Base-by-base conservation (phyloP, 2,329 filamentous ascomycete genomes). In the Aspergillus novoparasiticus region DNA sequence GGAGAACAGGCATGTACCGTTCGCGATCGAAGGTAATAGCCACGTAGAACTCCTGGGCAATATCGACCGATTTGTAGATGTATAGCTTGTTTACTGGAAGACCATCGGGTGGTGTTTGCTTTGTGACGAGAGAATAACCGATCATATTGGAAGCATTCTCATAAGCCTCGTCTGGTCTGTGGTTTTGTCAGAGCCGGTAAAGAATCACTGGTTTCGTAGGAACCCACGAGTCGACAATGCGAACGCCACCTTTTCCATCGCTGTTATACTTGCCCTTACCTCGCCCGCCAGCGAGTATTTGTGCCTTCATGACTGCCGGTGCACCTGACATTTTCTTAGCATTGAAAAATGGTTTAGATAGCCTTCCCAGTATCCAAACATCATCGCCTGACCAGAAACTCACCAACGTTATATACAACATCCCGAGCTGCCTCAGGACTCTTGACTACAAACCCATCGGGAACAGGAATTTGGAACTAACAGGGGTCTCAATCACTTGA, bases 1-100 rank as follows among this genome's bases (percentile, higher is more conserved):
- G 65, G 4, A 84, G 67, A 0, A 73, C 68, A 0, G 82, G 82
- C 14, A 68, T 70, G 57, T 70, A 77, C 16, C 71, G 72, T n/a
- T 80, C 76, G 4, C 82, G 79, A 51, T 84, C 80, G 43, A 84
- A 73, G 0, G 77, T 77, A 55, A 84, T 72, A 8, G 76, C 73
- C 0, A 84, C 57, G 59, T 81, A 81, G 74, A 76, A 84, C 57
- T 77, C 71, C 1, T 76, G 64, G 0, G 72, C 71, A 19, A 72
- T 64, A 8, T 73, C 45, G 0, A 78, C 56, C 0, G 66, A 45
- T 66, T 82, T 74, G 32, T 76, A 71, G 21, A 83, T 72, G 59
- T 79, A 79, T 0, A 83, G 57, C 21, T 76, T 74, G 0, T 73
- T 71, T 3, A 78, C 72, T 0, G 65, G 60, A 2, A 76, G 67